Base-by-base conservation (phyloP, 225 moss, liverwort and hornwort species). In the Marchantia polymorpha region DNA sequence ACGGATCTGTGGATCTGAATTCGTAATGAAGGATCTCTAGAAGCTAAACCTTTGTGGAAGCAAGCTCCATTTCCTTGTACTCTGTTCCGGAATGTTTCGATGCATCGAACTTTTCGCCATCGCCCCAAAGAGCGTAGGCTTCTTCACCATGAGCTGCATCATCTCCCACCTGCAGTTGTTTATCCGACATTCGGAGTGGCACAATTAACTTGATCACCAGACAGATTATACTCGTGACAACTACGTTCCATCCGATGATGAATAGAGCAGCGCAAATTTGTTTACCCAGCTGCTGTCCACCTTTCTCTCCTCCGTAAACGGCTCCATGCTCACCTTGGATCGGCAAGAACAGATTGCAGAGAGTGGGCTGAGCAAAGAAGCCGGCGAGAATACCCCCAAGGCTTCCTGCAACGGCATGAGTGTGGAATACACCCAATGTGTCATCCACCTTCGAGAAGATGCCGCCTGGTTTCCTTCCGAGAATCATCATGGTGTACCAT, bases 131-230 rank as follows among this genome's bases (percentile, higher is more conserved):
- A 10, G 87, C 87, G 27, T 87, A 87, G 27, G 87, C 87, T 52
- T 87, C 87, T 77, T 87, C 87, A 5, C 87, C 87, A 25, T 87
- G 87, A 1, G 61, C 82, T 48, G 87, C 84, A n/a, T 87, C 87
- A 27, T 87, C 87, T 69, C 87, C 87, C 4, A 80, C 47, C 25
- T 76, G 46, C 59, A 87, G 68, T 4, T 60, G 3, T 9, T 58
- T 72, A 47, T 72, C 80, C 4, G 72, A 48, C 80, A 80, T 80
- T 23, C 80, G 71, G 9, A 80, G 61, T 19, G 80, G 80, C 20
- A 80, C 72, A 7, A 80, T 9, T 0, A 72, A 30, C 7, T n/a
- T 60, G 72, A 80, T 72, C 4, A 48, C 3, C 17, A 73, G 7
- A 11, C 71, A 73, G 20, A 80, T 80, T 48, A 80, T 39, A 13